Evolutionary conservation across 2,329 filamentous ascomycete species (phyloP).

Genomic region (Ophiostoma novo-ulmi): DNA sequence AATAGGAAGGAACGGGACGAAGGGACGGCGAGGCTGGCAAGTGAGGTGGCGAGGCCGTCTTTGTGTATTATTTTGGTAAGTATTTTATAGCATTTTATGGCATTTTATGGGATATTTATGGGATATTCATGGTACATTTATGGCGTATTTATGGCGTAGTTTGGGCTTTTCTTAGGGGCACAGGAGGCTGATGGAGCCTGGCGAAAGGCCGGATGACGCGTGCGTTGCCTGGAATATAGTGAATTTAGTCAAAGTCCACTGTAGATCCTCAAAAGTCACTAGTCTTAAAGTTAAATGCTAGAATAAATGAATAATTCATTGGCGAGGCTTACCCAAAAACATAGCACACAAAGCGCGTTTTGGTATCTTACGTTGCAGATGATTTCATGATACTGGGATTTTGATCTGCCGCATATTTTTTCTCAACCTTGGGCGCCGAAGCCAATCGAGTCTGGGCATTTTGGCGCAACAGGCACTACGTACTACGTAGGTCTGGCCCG

Average conservation of each 20-base stretch:
- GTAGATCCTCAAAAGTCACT: not conserved
- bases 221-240: not conserved
- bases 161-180: not conserved
- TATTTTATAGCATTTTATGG: not conserved
- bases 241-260: not conserved
- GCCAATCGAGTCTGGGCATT: not conserved
- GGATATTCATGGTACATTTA: not conserved
- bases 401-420: not conserved
- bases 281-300: not conserved
- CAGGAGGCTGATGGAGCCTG: not conserved
- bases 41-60: not conserved
- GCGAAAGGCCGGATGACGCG: slow-evolving; percentile 6
- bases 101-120: not conserved
- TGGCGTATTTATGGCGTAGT: not conserved
- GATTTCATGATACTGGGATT: not conserved
- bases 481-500: not conserved
- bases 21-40: slow-evolving; percentile 1
- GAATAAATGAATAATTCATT: not conserved
- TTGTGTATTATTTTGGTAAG: not conserved
- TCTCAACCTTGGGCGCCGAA: not conserved
- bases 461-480: not conserved
- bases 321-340: not conserved
- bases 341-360: not conserved
- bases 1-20: slow-evolving; percentile 2
- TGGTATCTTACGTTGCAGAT: no score